Evolutionary conservation across 305 asterid genomes (phyloP), one percentile per base, ranked within the genome.

Genomic region (Rubia balearica): DNA sequence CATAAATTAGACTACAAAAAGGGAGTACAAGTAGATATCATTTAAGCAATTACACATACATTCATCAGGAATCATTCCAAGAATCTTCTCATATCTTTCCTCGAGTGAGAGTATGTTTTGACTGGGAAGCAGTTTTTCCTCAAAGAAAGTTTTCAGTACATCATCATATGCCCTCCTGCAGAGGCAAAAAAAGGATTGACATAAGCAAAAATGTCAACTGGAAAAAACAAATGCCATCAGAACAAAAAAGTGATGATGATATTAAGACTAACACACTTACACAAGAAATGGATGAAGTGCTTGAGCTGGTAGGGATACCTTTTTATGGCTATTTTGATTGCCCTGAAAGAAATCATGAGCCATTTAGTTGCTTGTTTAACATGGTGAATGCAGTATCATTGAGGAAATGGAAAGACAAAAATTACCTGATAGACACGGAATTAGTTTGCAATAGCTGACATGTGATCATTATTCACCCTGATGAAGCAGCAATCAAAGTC

Each of bases 1-100:
- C 57, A 16, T 4, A 7, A 51, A 51, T 12, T 14, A 8, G 16
- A 21, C 57, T 27, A 27, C 30, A 27, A 27, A n/a, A n/a, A n/a
- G n/a, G n/a, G n/a, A n/a, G n/a, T n/a, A 5, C 3, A 51, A 16
- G 6, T 59, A 43, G 9, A 67, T 42, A 51, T 14, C 21, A 38
- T 21, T 42, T 27, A 48, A 24, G 30, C 53, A 71, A 43, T 73
- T 57, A 24, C 17, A 41, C 92, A 73, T 88, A 91, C 98, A 85
- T 82, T 89, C 96, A 77, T 94, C 96, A 56, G 96, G 98, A 83
- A 94, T 83, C 96, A 89, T 88, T 73, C 81, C 88, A 80, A 90
- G 80, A 77, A 92, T 92, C 89, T 76, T 87, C 84, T 87, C 96
- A 60, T 82, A 93, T 84, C 85, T 88, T 70, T 85, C 88, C 82